Conservation (phyloP, 2,329 filamentous ascomycete species). For the Exophiala viscosa region DNA sequence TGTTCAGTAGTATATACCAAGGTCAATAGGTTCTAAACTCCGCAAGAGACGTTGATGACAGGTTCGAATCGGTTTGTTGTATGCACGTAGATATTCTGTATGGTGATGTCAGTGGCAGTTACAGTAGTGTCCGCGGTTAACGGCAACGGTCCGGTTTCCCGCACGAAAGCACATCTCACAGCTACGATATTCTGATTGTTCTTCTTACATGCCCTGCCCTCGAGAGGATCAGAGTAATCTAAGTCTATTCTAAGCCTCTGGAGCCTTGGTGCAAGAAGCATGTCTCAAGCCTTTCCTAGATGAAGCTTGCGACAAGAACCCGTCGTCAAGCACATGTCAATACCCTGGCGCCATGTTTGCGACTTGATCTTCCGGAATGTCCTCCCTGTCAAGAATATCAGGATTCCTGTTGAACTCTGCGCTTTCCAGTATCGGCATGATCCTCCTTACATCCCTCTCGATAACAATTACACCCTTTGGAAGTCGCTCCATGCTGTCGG, state of each 20-base stretch:
- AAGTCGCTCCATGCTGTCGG: slow-evolving; percentile 1
- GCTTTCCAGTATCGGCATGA: slow-evolving; percentile 15
- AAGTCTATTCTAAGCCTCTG: too few relatives aligned
- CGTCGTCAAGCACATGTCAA: background rate
- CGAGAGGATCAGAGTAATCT: too few relatives aligned
- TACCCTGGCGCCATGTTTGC: slow-evolving; percentile 16
- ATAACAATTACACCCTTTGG: slow-evolving; percentile 17
- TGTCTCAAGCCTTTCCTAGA: too few relatives aligned
- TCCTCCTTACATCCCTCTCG: slow-evolving; percentile 22
- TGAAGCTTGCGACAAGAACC: too few relatives aligned
- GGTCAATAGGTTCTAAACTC: background rate
- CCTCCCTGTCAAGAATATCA: slow-evolving; percentile 12
- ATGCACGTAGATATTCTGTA: background rate
- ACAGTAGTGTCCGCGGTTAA: background rate
- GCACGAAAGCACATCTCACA: too few relatives aligned
- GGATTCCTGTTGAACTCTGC: slow-evolving; percentile 16
- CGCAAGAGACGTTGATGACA: background rate
- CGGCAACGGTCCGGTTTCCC: too few relatives aligned
- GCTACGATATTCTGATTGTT: too few relatives aligned
- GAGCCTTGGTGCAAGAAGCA: too few relatives aligned
- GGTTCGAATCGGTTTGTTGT: too few relatives aligned
- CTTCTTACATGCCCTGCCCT: too few relatives aligned
- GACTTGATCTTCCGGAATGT: slow-evolving; percentile 19
- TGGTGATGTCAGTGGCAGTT: background rate
- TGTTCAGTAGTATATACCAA: too few relatives aligned